phyloP scores from a whole-genome alignment of 345 rosid species.

The Linum trigynum region DNA sequence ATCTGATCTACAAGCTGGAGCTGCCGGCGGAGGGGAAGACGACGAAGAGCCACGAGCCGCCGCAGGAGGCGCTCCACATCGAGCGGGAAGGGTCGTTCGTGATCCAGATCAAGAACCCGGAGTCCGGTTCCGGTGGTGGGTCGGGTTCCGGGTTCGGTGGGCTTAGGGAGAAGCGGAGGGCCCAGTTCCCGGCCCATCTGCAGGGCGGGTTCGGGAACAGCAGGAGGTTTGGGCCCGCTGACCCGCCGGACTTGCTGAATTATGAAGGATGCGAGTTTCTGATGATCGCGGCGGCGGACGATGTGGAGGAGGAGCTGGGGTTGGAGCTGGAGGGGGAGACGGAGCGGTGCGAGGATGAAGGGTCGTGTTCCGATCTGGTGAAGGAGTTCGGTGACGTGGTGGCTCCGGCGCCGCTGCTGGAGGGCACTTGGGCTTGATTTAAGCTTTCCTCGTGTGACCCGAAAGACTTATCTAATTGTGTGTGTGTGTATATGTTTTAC shows the following conservation, averaged over 20 bases:
- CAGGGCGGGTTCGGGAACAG: slow-evolving; percentile 46
- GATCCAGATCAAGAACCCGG: slow-evolving; percentile 63
- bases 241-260: slow-evolving; percentile 62
- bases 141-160: slow-evolving; percentile 33
- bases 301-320: slow-evolving; percentile 54
- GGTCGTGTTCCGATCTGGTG: slow-evolving; percentile 44
- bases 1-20: slow-evolving; percentile 64
- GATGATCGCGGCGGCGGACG: slow-evolving; percentile 59
- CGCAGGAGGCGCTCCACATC: slow-evolving; percentile 59
- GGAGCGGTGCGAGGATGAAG: slow-evolving; percentile 28
- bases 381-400: slow-evolving; percentile 49
- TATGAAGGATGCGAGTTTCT: slow-evolving; percentile 73
- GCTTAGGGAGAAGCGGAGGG: slow-evolving; percentile 50
- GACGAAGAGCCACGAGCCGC: slow-evolving; percentile 32
- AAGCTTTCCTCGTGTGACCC: not conserved
- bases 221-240: slow-evolving; percentile 35
- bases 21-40: slow-evolving; percentile 31
- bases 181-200: slow-evolving; percentile 56
- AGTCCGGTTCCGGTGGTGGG: slow-evolving; percentile 17
- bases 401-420: slow-evolving; percentile 34
- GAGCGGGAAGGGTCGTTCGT: slow-evolving; percentile 58
- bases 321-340: slow-evolving; percentile 40
- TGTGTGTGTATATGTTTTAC: too few species aligned
- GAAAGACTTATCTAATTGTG: too few species aligned
- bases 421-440: slow-evolving; percentile 50